Evolutionary conservation across 768 basidiomycete genomes (phyloP).

Genomic region (Lactarius psammicola): DNA sequence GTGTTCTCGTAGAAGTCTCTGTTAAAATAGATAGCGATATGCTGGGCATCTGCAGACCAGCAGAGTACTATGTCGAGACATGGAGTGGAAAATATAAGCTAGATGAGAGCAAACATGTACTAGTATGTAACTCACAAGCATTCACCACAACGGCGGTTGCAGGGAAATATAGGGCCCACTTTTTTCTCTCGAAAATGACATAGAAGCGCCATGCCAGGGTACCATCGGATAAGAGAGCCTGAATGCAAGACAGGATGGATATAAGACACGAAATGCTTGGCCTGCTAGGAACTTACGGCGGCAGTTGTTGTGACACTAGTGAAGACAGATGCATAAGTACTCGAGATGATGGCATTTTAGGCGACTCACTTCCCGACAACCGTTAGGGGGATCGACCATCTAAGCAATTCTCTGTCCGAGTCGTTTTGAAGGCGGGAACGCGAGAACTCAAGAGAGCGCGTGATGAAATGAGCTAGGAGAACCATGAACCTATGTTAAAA

Average conservation of each 20-base stretch:
- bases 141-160: constrained; percentile 23
- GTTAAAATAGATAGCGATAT: constrained; percentile 26
- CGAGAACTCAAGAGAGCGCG: constrained; percentile 29
- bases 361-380: constrained; percentile 18
- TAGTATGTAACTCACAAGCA: constrained; percentile 24
- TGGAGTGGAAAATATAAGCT: neutral
- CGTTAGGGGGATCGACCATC: constrained; percentile 29
- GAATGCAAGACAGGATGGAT: neutral
- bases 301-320: constrained; percentile 19
- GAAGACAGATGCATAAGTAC: neutral
- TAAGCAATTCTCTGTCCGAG: constrained; percentile 22
- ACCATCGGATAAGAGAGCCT: constrained; percentile 32
- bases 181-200: constrained; percentile 25
- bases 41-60: constrained; percentile 28
- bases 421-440: constrained; percentile 27
- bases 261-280: neutral
- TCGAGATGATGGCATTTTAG: no score
- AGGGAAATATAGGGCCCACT: constrained; percentile 31
- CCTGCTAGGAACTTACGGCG: neutral
- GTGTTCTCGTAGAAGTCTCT: constrained; percentile 23
- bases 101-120: neutral
- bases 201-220: constrained; percentile 33
- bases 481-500: constrained; percentile 28
- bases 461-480: constrained; percentile 29
- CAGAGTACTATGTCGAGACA: constrained; percentile 27